These are phyloP conservation scores for Bruguiera parviflora DNA, from an alignment of 345 rosid species.

Conservation along the genomic window DNA sequence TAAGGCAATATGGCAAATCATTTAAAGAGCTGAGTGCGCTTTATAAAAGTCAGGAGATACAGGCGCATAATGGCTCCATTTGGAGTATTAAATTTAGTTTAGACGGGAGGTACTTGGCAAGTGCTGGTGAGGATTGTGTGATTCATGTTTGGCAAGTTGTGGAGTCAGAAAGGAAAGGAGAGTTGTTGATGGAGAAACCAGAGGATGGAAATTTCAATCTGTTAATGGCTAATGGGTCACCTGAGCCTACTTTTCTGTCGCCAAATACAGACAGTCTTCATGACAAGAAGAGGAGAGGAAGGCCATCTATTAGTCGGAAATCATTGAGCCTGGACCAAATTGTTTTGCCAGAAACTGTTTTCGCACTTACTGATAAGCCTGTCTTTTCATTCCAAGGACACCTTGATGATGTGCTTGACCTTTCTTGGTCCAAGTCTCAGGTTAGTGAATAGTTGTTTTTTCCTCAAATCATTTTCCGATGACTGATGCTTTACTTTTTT, in stretches of 20 bases:
- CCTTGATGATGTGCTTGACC: slow-evolving; percentile 81
- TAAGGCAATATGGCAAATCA: slow-evolving; percentile 76
- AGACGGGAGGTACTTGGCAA: slow-evolving; percentile 92
- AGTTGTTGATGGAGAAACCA: slow-evolving; percentile 67
- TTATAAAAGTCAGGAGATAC: slow-evolving; percentile 89
- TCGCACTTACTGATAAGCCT: slow-evolving; percentile 82
- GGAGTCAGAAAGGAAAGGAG: slow-evolving; percentile 76
- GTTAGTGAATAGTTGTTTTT: slow-evolving; percentile 36
- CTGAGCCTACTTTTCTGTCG: slow-evolving; percentile 61
- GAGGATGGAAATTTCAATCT: slow-evolving; percentile 61
- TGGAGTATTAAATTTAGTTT: slow-evolving; percentile 95
- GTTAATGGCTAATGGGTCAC: slow-evolving; percentile 67
- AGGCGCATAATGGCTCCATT: slow-evolving; percentile 85
- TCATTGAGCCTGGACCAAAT: slow-evolving; percentile 69
- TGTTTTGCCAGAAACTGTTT: slow-evolving; percentile 71
- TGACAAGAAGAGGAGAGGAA: slow-evolving; percentile 74
- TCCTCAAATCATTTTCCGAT: background rate
- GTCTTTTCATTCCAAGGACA: slow-evolving; percentile 86
- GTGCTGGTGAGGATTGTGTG: slow-evolving; percentile 91
- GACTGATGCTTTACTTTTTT: background rate
- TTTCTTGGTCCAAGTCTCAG: slow-evolving; percentile 98
- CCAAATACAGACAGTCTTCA: slow-evolving; percentile 44
- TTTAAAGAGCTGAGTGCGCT: slow-evolving; percentile 76
- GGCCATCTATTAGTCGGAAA: slow-evolving; percentile 70
- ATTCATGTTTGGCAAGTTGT: slow-evolving; percentile 86